These are phyloP conservation scores for Chrysophaeum taylorii DNA, from an alignment of 352 stramenopile species.

Conservation along the genomic window DNA sequence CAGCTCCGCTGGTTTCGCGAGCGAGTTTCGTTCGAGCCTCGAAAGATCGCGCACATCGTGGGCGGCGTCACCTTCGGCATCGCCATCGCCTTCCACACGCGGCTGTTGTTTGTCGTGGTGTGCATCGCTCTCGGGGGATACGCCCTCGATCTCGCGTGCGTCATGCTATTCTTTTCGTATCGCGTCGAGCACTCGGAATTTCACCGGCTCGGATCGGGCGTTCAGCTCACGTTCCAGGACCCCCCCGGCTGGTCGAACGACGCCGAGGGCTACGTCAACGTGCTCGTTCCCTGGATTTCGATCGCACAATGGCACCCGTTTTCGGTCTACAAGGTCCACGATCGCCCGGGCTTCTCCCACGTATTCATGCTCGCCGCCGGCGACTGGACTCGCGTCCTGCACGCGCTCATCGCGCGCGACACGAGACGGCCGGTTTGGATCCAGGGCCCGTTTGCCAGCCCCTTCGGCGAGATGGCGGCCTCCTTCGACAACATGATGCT, in stretches of 20 bases:
- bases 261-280: not conserved
- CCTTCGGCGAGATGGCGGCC: constrained; percentile 27
- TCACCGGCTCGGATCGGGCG: not conserved
- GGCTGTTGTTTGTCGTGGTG: not conserved
- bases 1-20: not conserved
- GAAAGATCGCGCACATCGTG: not conserved
- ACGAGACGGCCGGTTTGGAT: constrained; percentile 35
- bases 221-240: not conserved
- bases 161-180: no score
- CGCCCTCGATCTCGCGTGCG: no score
- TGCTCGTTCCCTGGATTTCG: not conserved
- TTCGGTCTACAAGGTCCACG: not conserved
- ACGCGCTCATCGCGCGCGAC: constrained; percentile 19
- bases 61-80: not conserved
- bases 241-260: not conserved
- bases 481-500: constrained; percentile 40
- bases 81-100: not conserved
- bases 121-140: not conserved
- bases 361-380: constrained; percentile 14
- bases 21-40: not conserved
- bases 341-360: not conserved
- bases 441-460: constrained; percentile 33
- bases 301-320: not conserved
- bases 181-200: no score
- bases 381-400: constrained; percentile 9